Evolutionary conservation across 1,139 yeast genomes (phyloP), one percentile per base, ranked within the genome.

Genomic region (Diutina pseudorugosa): DNA sequence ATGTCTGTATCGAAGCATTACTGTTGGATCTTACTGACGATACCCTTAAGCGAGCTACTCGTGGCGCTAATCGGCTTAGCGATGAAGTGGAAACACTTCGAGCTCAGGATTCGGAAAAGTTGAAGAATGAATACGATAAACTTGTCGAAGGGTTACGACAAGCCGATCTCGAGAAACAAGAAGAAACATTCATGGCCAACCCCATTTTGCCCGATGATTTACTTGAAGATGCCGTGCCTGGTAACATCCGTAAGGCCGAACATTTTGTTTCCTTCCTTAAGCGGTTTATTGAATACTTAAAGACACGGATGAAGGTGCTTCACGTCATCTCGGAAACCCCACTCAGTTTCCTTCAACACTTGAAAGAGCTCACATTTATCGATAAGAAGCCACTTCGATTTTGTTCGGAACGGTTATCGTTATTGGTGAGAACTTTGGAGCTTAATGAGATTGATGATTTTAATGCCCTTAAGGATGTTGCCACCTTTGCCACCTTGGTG

Each of bases 241-340:
- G 99, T 9, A 91, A 94, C 61, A 93, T 93, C 51, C 75, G 98
- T 58, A 81, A 95, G 60, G 99, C 98, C 0, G 98, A 94, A 62
- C 98, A 93, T 70, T 93, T 93, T 63, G 85, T 93, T 14, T 89
- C 97, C 1, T 93, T 93, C 63, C 74, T 93, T 63, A 89, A 90
- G 61, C 73, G 99, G 57, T 87, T 93, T 61, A 88, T 94, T 47
- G 99, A 94, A 64, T 93, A 94, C 67, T 72, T 93, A 61, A 93
- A 93, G 62, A 93, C 98, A 2, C 82, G 98, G 68, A 93, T 93
- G 98, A 93, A 93, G 70, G 97, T 93, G 1, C 70, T 94, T 51
- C 97, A 93, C 70, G 98, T 94, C 51, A 90, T 93, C 50, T 89
- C 97, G 47, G 99, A 93, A 65, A 94, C 98, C 0, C 98, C 99